phyloP scores from a whole-genome alignment of 2,329 filamentous ascomycete genomes.

The Neonectria neomacrospora region DNA sequence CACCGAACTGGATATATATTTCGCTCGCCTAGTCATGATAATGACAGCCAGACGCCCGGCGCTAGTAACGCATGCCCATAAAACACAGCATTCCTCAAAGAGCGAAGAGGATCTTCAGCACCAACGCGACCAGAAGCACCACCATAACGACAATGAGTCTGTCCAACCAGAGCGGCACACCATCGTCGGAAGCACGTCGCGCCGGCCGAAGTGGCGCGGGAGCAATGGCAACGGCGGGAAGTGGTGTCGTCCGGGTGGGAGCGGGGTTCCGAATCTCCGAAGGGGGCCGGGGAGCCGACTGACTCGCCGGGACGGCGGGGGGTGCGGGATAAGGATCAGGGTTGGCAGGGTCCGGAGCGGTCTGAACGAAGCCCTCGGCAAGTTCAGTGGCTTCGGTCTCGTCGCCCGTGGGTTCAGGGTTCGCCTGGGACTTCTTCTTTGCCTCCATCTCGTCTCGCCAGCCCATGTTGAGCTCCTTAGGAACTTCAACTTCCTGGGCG shows the following conservation, averaged over 20 bases:
- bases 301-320: background rate
- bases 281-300: conserved; percentile 18
- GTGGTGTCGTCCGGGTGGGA: conserved; percentile 28
- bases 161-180: conserved; percentile 80
- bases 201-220: conserved; percentile 32
- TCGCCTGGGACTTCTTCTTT: conserved; percentile 29
- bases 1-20: conserved; percentile 40
- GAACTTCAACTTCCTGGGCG: conserved; percentile 59
- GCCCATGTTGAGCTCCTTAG: conserved; percentile 70
- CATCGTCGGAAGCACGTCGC: conserved; percentile 51
- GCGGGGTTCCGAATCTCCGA: conserved; percentile 29
- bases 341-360: conserved; percentile 43
- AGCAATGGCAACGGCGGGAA: conserved; percentile 16
- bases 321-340: conserved; percentile 6
- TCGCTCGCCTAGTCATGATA: conserved; percentile 27
- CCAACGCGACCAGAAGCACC: conserved; percentile 75
- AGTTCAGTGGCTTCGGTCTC: conserved; percentile 60
- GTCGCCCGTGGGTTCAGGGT: conserved; percentile 38
- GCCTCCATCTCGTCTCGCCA: conserved; percentile 77
- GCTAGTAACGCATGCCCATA: conserved; percentile 18
- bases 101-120: conserved; percentile 65
- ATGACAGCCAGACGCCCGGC: conserved; percentile 11
- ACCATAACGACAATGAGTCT: conserved; percentile 80
- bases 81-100: conserved; percentile 30
- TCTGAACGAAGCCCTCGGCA: conserved; percentile 69